Evolutionary conservation across 2,329 filamentous ascomycete genomes (phyloP), one percentile per base, ranked within the genome.

Genomic region (Tolypocladium album): DNA sequence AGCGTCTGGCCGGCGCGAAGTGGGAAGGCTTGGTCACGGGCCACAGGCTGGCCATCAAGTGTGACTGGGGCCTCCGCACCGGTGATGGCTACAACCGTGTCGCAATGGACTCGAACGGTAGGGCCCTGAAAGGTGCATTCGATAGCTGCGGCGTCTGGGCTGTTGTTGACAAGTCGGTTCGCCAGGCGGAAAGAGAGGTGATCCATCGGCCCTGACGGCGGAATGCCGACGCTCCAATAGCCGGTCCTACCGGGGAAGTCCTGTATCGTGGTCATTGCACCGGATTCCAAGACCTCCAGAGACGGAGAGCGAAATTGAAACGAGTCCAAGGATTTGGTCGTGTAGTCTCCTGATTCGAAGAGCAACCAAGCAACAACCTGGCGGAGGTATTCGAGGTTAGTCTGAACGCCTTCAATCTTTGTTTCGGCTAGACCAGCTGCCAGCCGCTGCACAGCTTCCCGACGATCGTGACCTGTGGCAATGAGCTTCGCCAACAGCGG

Each of bases 401-500:
- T 74, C 60, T 70, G 66, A 0, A 74, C 65, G 1, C 73, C 72
- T 1, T 67, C 64, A 1, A 74, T 66, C 0, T 60, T 59, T 0
- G 69, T 72, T 6, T 83, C 74, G 65, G 84, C 83, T 5, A 90
- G 72, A 0, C 87, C 87, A 0, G 78, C 72, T 0, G 78, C 78
- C 22, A 91, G 75, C 61, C 87, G 89, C 58, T 82, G 78, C 7
- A 90, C 76, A 0, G 87, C 86, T 47, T 84, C 81, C 61, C 80
- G 72, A 31, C 88, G 79, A 53, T 80, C 79, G 1, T 76, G 74
- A 0, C 83, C 88, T 58, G 80, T 79, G 0, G 89, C 84, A 58
- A 90, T 90, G 63, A 91, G 75, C 68, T 92, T 91, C 1, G 88
- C 85, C 56, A 92, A 85, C 79, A 91, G 86, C 0, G 88, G 88